Evolutionary conservation across 306 rosid species (phyloP).

Genomic region (Alnus glutinosa): DNA sequence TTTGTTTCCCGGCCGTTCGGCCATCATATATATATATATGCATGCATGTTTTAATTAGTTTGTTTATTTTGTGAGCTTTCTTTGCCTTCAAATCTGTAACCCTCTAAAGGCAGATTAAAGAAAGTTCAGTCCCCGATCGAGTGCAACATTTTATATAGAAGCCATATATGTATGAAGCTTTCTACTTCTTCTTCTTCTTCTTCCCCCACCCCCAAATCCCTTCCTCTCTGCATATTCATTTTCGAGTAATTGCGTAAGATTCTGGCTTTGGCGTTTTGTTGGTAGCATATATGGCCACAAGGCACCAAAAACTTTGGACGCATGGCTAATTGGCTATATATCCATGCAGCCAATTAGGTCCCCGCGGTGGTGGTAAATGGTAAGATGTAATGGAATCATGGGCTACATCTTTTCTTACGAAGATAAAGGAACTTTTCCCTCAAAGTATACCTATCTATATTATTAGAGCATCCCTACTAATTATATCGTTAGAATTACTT

Average conservation of each 20-base stretch:
- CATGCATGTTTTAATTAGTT: not conserved
- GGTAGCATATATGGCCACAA: not conserved
- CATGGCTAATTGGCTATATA: too few species aligned
- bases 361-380: not conserved
- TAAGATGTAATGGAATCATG: too few species aligned
- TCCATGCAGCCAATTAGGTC: conserved; percentile 13
- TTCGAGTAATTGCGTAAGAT: not conserved
- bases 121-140: not conserved
- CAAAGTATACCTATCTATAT: too few species aligned
- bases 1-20: not conserved
- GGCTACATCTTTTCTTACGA: too few species aligned
- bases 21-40: not conserved
- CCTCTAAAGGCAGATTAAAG: not conserved
- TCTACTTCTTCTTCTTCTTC: not conserved
- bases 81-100: not conserved
- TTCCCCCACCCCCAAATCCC: not conserved
- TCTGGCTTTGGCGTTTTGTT: not conserved
- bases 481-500: too few species aligned
- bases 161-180: not conserved
- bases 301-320: conserved; percentile 1
- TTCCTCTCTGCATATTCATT: not conserved
- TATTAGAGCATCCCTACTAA: too few species aligned
- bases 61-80: not conserved
- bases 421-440: too few species aligned
- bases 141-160: not conserved